phyloP scores from a whole-genome alignment of 345 rosid genomes.

The Populus tremula region DNA sequence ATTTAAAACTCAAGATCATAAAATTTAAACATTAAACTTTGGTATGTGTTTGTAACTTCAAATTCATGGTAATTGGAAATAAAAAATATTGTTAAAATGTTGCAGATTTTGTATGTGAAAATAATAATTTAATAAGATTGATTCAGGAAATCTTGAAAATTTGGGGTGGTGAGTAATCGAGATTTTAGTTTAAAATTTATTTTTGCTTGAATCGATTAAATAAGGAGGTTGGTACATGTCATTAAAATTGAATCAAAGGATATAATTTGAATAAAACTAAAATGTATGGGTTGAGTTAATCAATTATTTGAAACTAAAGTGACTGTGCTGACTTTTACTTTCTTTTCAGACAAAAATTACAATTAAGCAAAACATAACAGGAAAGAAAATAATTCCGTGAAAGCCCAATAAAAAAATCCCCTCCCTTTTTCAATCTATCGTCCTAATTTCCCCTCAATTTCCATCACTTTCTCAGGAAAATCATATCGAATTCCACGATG shows the following conservation, averaged over 20 bases:
- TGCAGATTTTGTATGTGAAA: background rate
- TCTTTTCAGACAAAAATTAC: background rate
- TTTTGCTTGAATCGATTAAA: background rate
- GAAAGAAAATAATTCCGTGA: background rate
- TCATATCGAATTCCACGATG: conserved; percentile 35
- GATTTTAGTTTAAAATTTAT: background rate
- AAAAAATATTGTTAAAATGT: background rate
- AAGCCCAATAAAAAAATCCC: background rate
- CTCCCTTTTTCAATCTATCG: background rate
- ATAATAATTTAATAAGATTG: background rate
- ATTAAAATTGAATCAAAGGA: background rate
- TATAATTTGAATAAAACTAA: background rate
- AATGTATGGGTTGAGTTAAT: background rate
- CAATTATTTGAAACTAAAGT: background rate
- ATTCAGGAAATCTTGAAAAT: background rate
- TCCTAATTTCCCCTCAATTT: background rate
- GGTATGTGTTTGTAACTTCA: background rate
- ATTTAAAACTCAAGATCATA: background rate
- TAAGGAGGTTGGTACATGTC: background rate
- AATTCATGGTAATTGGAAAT: background rate
- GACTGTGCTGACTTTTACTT: background rate
- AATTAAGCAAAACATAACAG: background rate
- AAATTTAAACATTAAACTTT: too few relatives aligned
- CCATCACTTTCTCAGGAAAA: conserved; percentile 4
- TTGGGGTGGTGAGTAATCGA: too few relatives aligned